Conservation (phyloP, 208 protist genomes). For the Leishmania aethiopica region DNA sequence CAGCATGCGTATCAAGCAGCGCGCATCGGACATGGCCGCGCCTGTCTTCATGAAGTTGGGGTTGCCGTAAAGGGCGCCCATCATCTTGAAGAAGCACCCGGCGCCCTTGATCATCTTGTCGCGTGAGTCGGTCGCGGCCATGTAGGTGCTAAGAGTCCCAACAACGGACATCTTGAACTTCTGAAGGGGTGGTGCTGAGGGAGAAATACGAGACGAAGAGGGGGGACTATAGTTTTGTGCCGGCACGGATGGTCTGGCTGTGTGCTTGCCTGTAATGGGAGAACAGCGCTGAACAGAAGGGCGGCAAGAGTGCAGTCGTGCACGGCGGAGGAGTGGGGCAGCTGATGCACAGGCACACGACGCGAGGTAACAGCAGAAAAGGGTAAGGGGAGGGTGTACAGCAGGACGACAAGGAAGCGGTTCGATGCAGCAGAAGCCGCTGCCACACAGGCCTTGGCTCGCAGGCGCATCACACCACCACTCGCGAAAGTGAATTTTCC, state of each 20-base stretch:
- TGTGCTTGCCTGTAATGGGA: neutral
- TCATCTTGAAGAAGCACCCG: slow-evolving; percentile 74
- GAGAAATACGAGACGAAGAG: neutral
- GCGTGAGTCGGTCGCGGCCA: slow-evolving; percentile 62
- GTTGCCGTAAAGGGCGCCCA: slow-evolving; percentile 39
- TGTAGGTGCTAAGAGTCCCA: slow-evolving; percentile 47
- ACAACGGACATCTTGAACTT: slow-evolving; percentile 29
- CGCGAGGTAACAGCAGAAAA: neutral
- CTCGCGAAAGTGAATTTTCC: neutral
- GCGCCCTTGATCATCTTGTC: slow-evolving; percentile 85
- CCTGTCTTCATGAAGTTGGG: slow-evolving; percentile 53
- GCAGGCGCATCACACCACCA: neutral
- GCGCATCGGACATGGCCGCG: slow-evolving; percentile 63
- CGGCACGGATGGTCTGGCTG: neutral
- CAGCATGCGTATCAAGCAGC: slow-evolving; percentile 67
- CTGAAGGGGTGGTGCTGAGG: neutral
- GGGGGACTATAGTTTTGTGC: neutral
- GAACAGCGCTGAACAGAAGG: neutral
- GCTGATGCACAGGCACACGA: neutral
- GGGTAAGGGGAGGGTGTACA: neutral
- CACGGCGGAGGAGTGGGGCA: neutral
- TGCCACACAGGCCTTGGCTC: neutral
- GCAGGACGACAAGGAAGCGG: neutral
- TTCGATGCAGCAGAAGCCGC: neutral
- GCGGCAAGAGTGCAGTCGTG: neutral